A percentile compares a stretch with the other conserved stretches of the same genome.
These are phyloP conservation scores for Thraustotheca clavata DNA, from an alignment of 352 stramenopile species.

Conservation along the genomic window DNA sequence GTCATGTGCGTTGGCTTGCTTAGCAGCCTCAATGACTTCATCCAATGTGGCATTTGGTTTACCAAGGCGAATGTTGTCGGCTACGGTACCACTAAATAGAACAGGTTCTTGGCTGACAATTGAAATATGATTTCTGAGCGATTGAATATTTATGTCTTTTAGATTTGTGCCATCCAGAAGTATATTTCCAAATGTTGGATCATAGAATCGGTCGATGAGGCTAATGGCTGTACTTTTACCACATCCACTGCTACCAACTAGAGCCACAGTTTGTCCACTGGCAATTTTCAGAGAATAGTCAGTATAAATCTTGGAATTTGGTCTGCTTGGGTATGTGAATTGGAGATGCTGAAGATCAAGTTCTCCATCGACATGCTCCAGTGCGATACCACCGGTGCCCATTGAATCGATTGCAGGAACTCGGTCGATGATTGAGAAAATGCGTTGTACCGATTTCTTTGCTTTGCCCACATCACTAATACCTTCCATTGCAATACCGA, in stretches of 20 bases:
- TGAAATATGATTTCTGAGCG: conserved; percentile 27
- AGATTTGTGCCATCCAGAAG: conserved; percentile 22
- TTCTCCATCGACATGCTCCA: not conserved
- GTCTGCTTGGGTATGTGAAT: conserved; percentile 51
- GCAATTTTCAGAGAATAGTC: conserved; percentile 46
- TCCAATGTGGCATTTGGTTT: conserved; percentile 38
- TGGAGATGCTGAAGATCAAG: not conserved
- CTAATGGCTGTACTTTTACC: conserved; percentile 23
- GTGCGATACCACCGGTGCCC: not conserved
- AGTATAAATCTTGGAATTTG: conserved; percentile 45
- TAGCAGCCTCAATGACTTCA: conserved; percentile 48
- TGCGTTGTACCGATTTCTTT: conserved; percentile 6
- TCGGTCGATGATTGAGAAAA: conserved; percentile 27
- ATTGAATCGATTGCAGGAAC: conserved; percentile 23
- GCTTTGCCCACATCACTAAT: conserved; percentile 25
- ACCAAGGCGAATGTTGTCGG: conserved; percentile 42
- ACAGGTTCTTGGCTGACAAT: conserved; percentile 60
- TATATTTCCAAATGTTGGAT: not conserved
- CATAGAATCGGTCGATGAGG: conserved; percentile 51
- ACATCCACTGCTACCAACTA: conserved; percentile 25
- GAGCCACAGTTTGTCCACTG: conserved; percentile 32
- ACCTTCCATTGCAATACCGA: conserved; percentile 20
- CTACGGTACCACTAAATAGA: conserved; percentile 58
- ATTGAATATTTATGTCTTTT: conserved; percentile 27
- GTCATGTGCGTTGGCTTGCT: conserved; percentile 69